Percentiles rank a stretch among this genome's conserved stretches.
Conservation (phyloP, 2,329 filamentous ascomycete genomes). For the Pseudocercospora fuligena region DNA sequence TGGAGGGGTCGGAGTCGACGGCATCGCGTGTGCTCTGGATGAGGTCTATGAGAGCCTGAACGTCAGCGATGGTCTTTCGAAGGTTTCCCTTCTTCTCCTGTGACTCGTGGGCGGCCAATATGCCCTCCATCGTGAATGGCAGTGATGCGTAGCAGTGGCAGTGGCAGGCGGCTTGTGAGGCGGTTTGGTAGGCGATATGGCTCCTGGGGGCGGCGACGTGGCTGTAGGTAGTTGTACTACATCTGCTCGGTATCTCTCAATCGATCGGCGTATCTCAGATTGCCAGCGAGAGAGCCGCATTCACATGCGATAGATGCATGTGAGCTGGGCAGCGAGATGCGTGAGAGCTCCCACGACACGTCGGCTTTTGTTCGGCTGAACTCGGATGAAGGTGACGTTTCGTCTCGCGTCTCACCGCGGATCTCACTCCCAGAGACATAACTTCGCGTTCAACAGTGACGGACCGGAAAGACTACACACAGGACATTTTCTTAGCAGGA, state of each 20-base stretch:
- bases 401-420: not conserved
- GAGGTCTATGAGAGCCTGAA: constrained; percentile 80
- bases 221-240: not conserved
- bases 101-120: constrained; percentile 76
- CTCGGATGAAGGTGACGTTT: not conserved
- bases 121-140: constrained; percentile 58
- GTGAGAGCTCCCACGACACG: not conserved
- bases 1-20: constrained; percentile 73
- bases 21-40: constrained; percentile 74
- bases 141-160: not conserved
- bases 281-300: not conserved
- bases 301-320: not conserved
- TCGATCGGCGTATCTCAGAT: not conserved
- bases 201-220: not conserved
- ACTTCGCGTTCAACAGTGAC: not conserved
- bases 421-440: not conserved
- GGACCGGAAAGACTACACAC: not conserved
- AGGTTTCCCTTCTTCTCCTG: constrained; percentile 73
- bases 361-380: not conserved
- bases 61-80: constrained; percentile 73
- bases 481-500: not conserved
- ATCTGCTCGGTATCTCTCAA: not conserved
- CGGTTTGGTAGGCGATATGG: not conserved
- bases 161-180: not conserved
- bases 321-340: not conserved